phyloP scores from a whole-genome alignment of 2,329 filamentous ascomycete genomes.

The Xylariaceae sp. region DNA sequence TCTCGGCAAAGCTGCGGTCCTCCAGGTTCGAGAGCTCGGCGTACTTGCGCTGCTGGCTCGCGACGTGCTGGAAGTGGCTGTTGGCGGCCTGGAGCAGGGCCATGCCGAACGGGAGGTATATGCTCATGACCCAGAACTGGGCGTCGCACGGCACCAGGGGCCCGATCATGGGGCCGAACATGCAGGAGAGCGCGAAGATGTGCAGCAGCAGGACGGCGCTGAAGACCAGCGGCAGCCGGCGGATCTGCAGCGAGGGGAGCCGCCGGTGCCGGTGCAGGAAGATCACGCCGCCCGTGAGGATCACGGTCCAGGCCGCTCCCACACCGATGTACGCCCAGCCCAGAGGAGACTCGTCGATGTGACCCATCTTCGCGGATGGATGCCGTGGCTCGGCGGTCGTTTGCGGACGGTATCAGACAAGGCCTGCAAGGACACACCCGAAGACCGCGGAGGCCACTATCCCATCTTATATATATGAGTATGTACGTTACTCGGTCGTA shows the following conservation, averaged over 20 bases:
- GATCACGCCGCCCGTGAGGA: slow-evolving; percentile 15
- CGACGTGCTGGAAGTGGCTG: slow-evolving; percentile 51
- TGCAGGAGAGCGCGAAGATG: slow-evolving; percentile 16
- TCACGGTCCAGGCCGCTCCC: slow-evolving; percentile 12
- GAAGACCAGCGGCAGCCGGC: slow-evolving; percentile 20
- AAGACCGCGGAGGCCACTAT: too few relatives aligned
- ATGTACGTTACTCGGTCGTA: too few relatives aligned
- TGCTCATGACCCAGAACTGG: slow-evolving; percentile 61
- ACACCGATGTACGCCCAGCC: slow-evolving; percentile 13
- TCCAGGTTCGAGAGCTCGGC: slow-evolving; percentile 18
- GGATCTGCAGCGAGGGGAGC: slow-evolving; percentile 24
- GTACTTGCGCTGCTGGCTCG: slow-evolving; percentile 43
- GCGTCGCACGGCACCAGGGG: slow-evolving; percentile 39
- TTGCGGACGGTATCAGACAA: too few relatives aligned
- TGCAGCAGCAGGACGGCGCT: slow-evolving; percentile 17
- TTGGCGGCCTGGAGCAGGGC: slow-evolving; percentile 60
- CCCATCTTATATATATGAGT: too few relatives aligned
- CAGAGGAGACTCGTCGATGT: slow-evolving; percentile 2
- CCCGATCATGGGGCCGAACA: slow-evolving; percentile 25
- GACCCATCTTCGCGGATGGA: neutral
- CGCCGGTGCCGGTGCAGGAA: slow-evolving; percentile 18
- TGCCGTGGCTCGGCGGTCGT: too few relatives aligned
- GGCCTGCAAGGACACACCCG: too few relatives aligned
- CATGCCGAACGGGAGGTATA: slow-evolving; percentile 57
- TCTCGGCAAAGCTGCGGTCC: slow-evolving; percentile 8